A percentile compares a stretch with the other conserved stretches of the same genome.
Conservation (phyloP, 257 asterid species). For the Linaria vulgaris region DNA sequence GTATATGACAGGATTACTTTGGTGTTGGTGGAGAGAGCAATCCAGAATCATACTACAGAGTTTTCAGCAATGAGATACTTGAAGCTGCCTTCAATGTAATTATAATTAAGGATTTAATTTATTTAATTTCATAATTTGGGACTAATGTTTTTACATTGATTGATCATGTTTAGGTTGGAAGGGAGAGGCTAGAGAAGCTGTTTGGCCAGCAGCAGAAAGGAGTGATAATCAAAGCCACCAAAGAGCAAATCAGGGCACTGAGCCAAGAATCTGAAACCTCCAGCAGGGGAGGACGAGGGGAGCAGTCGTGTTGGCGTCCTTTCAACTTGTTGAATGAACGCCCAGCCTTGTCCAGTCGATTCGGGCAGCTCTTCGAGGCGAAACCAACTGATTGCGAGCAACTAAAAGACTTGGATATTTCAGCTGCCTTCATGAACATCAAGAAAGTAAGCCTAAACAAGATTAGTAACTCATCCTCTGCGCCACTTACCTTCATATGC, state of each 20-base stretch:
- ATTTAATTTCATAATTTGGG: not conserved
- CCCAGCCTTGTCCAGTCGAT: constrained; percentile 29
- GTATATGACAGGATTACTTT: constrained; percentile 38
- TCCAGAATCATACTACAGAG: constrained; percentile 36
- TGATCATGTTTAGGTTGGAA: constrained; percentile 26
- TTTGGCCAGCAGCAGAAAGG: constrained; percentile 39
- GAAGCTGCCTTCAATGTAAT: constrained; percentile 53
- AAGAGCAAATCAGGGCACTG: constrained; percentile 44
- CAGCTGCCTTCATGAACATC: constrained; percentile 45
- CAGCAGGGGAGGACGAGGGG: constrained; percentile 16
- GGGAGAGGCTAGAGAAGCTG: constrained; percentile 29
- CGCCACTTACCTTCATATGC: no score
- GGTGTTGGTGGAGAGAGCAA: constrained; percentile 42
- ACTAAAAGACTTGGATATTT: constrained; percentile 29
- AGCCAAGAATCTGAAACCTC: constrained; percentile 30
- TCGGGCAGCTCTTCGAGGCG: constrained; percentile 38
- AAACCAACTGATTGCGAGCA: constrained; percentile 32
- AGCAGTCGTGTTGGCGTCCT: constrained; percentile 29
- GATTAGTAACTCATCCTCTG: no score
- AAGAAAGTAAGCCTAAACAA: constrained; percentile 28
- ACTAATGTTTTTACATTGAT: not conserved
- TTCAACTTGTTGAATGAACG: constrained; percentile 30
- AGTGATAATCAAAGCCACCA: constrained; percentile 33
- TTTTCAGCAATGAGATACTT: constrained; percentile 48
- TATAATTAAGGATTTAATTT: not conserved